A percentile compares a stretch with the other conserved stretches of the same genome.
Evolutionary conservation across 768 basidiomycete species (phyloP).

Genomic region (Phallus indusiatus): DNA sequence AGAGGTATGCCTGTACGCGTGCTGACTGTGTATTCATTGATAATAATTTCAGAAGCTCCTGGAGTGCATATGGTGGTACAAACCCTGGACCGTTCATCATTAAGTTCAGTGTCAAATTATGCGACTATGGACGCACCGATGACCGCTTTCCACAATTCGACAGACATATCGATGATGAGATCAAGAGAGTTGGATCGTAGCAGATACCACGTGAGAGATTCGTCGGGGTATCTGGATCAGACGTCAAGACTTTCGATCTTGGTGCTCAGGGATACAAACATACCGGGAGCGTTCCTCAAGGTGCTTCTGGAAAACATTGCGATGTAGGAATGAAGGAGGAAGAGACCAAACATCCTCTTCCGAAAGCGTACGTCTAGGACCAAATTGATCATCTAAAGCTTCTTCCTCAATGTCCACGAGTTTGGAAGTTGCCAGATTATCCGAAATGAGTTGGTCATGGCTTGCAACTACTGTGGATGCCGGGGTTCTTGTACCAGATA

Average conservation of each 20-base stretch:
- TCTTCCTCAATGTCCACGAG: neutral
- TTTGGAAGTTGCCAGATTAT: neutral
- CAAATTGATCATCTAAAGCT: neutral
- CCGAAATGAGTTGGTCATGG: neutral
- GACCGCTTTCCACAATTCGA: constrained; percentile 54
- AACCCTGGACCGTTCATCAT: constrained; percentile 39
- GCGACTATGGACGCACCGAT: constrained; percentile 30
- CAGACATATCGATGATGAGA: constrained; percentile 45
- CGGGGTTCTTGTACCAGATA: neutral
- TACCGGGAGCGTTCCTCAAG: constrained; percentile 41
- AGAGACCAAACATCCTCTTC: constrained; percentile 49
- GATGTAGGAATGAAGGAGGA: constrained; percentile 60
- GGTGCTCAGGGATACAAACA: constrained; percentile 4
- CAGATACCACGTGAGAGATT: constrained; percentile 53
- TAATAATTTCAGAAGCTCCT: constrained; percentile 48
- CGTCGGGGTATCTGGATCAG: constrained; percentile 37
- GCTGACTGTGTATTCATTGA: constrained; percentile 29
- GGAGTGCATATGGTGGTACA: constrained; percentile 54
- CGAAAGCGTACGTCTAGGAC: constrained; percentile 33
- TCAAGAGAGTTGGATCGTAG: constrained; percentile 61
- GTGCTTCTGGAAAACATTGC: constrained; percentile 56
- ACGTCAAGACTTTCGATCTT: neutral
- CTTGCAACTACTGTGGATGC: neutral
- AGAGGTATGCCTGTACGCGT: constrained; percentile 42
- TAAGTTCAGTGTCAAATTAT: constrained; percentile 15